phyloP scores from a whole-genome alignment of 495 filamentous ascomycete genomes.

The Neurospora tetraspora region DNA sequence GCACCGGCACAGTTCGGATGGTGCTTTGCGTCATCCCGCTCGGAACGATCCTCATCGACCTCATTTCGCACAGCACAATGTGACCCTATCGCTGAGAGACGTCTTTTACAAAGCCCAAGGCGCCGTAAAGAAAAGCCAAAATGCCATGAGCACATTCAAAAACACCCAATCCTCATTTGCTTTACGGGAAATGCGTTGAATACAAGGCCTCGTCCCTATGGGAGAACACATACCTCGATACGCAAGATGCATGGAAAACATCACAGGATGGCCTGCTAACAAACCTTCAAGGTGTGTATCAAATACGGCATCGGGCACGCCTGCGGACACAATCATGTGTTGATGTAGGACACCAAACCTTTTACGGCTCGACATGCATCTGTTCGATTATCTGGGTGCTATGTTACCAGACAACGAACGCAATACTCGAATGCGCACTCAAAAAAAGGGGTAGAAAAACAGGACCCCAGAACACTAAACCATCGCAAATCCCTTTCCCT shows the following conservation, averaged over 20 bases:
- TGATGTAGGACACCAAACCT: too few relatives aligned
- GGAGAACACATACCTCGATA: not conserved
- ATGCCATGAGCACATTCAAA: not conserved
- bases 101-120: not conserved
- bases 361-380: not conserved
- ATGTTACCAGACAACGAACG: not conserved
- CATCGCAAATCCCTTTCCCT: not conserved
- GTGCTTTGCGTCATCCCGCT: not conserved
- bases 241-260: not conserved
- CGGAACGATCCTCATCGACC: not conserved
- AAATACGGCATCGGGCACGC: not conserved
- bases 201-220: not conserved
- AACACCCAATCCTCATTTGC: not conserved
- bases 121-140: not conserved
- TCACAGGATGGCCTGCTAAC: not conserved
- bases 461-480: not conserved
- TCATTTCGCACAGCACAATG: not conserved
- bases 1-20: not conserved
- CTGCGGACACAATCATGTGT: not conserved
- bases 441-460: not conserved
- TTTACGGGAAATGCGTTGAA: not conserved
- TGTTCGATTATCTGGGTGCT: not conserved
- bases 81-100: not conserved
- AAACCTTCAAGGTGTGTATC: not conserved
- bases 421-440: not conserved